phyloP scores from a whole-genome alignment of 139 green algal species.

The Tetratostichococcus sp. region DNA sequence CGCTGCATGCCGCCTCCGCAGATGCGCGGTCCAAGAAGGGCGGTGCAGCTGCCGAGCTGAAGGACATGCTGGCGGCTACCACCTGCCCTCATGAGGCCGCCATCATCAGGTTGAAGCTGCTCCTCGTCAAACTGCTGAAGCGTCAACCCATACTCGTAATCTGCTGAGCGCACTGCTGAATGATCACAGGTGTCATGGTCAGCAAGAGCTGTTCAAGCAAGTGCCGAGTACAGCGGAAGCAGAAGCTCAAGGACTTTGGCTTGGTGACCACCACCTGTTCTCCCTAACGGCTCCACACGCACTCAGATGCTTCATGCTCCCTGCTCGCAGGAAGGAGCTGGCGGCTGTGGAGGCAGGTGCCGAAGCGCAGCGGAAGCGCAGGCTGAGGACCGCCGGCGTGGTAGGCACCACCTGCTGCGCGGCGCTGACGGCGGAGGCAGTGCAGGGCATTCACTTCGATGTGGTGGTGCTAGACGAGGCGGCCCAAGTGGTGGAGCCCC shows the following conservation, averaged over 20 bases:
- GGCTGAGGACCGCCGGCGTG: conserved; percentile 52
- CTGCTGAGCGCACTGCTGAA: too few relatives aligned
- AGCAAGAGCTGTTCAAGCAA: too few relatives aligned
- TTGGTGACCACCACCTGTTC: too few relatives aligned
- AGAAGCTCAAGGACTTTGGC: too few relatives aligned
- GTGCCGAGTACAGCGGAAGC: too few relatives aligned
- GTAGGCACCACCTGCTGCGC: conserved; percentile 78
- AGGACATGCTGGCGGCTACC: conserved; percentile 46
- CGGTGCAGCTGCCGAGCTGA: conserved; percentile 41
- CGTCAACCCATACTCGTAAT: too few relatives aligned
- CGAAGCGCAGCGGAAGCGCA: conserved; percentile 46
- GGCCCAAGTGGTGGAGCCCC: conserved; percentile 81
- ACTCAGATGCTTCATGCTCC: too few relatives aligned
- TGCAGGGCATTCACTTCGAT: conserved; percentile 62
- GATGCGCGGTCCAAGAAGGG: conserved; percentile 27
- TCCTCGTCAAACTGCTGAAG: not conserved
- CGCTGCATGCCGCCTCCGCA: conserved; percentile 44
- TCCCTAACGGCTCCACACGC: too few relatives aligned
- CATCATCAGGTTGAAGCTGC: not conserved
- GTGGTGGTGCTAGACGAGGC: conserved; percentile 77
- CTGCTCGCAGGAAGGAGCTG: conserved; percentile 21
- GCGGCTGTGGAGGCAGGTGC: conserved; percentile 44
- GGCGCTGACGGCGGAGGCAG: conserved; percentile 28
- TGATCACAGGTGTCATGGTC: too few relatives aligned
- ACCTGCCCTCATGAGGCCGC: conserved; percentile 13